These are phyloP conservation scores for Xylaria flabelliformis DNA, from an alignment of 495 filamentous ascomycete species.

Conservation along the genomic window DNA sequence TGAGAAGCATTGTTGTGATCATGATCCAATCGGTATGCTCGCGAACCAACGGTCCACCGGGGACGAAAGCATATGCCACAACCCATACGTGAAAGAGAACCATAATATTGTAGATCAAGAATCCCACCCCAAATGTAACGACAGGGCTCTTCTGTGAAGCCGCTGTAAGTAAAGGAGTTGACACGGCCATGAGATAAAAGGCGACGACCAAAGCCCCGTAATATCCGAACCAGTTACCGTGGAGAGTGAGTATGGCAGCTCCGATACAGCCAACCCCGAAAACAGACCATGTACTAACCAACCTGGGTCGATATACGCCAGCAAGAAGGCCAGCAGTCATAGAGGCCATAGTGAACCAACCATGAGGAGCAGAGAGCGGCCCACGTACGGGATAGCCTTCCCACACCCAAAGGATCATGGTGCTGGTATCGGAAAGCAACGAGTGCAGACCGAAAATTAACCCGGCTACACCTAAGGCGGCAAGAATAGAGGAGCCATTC, in stretches of 20 bases:
- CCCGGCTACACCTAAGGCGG: constrained; percentile 80
- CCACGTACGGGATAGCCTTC: constrained; percentile 93
- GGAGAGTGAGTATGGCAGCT: constrained; percentile 79
- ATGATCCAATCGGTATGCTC: constrained; percentile 97
- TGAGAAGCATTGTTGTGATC: constrained; percentile 79
- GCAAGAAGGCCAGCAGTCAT: constrained; percentile 86
- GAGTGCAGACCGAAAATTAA: constrained; percentile 93
- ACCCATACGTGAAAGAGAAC: constrained; percentile 97
- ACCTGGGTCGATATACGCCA: constrained; percentile 72
- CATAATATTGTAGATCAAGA: constrained; percentile 87
- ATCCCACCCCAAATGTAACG: constrained; percentile 82
- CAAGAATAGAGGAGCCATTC: constrained; percentile 72
- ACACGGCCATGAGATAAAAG: constrained; percentile 81
- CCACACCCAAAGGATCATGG: constrained; percentile 99
- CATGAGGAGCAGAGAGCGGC: constrained; percentile 87
- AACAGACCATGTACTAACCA: constrained; percentile 80
- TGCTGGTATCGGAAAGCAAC: constrained; percentile 94
- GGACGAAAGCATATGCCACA: constrained; percentile 99
- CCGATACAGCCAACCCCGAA: constrained; percentile 80
- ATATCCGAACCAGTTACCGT: constrained; percentile 86
- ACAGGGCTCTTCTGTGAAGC: constrained; percentile 78
- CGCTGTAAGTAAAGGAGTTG: constrained; percentile 75
- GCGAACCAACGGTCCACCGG: constrained; percentile 88
- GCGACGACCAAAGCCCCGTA: constrained; percentile 80
- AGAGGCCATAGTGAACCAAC: constrained; percentile 77